A percentile compares a stretch with the other conserved stretches of the same genome.
Evolutionary conservation across 257 asterid genomes (phyloP).

Genomic region (Jaltomata sinuosa): DNA sequence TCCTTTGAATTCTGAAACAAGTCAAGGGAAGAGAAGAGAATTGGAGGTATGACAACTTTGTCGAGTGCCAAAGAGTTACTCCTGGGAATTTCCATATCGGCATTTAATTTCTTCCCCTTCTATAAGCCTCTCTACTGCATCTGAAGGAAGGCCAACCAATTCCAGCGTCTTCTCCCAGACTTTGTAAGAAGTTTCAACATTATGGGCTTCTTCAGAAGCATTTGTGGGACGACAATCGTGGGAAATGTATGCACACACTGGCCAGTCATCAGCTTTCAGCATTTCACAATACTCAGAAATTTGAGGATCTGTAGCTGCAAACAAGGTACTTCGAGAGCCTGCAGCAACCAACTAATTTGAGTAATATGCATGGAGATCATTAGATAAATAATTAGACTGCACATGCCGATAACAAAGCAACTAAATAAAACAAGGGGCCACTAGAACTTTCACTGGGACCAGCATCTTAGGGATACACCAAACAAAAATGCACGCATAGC

Average conservation of each 20-base stretch:
- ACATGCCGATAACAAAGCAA: background rate
- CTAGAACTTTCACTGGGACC: background rate
- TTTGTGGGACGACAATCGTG: conserved; percentile 88
- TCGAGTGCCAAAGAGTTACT: background rate
- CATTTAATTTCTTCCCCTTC: conserved; percentile 73
- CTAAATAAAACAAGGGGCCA: background rate
- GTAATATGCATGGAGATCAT: background rate
- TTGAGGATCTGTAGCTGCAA: conserved; percentile 94
- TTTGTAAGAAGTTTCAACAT: conserved; percentile 45
- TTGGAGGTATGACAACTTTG: background rate
- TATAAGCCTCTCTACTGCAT: conserved; percentile 74
- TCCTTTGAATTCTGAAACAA: background rate
- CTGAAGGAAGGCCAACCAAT: conserved; percentile 72
- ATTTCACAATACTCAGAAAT: conserved; percentile 74
- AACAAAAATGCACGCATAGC: background rate
- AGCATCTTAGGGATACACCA: background rate
- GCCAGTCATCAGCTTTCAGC: conserved; percentile 92
- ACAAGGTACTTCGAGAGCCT: conserved; percentile 93
- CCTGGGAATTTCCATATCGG: conserved; percentile 20
- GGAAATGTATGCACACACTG: conserved; percentile 82
- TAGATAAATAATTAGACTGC: background rate
- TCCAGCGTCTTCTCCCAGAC: conserved; percentile 96
- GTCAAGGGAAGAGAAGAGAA: background rate
- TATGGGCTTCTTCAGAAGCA: conserved; percentile 92
- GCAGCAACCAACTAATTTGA: conserved; percentile 15